Evolutionary conservation across 768 basidiomycete genomes (phyloP), one percentile per base, ranked within the genome.

Genomic region (Filobasidium floriforme): DNA sequence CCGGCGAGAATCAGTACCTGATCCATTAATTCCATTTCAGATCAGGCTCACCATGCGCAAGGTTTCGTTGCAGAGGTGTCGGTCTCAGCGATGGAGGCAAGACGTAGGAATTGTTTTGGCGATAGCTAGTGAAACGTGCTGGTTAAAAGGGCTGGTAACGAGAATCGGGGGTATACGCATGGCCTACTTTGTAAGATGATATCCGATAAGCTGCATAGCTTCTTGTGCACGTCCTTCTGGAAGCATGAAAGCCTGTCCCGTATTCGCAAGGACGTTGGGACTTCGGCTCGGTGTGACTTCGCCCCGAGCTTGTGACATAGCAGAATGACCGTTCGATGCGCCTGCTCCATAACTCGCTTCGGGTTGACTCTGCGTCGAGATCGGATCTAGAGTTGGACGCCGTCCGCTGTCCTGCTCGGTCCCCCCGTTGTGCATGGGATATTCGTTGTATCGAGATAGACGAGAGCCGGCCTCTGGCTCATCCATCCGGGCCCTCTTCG

Each of bases 21-120:
- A 37, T 37, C 9, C 32, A 9, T 37, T 37, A 4, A 37, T 37
- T 37, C 4, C 9, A 37, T 37, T 9, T 9, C 32, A 9, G 32
- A 70, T 63, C 43, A 65, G 63, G 76, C 83, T 59, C 68, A 88
- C 89, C 89, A 74, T 96, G 92, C 54, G 91, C 88, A 41, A 96
- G 81, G 57, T 77, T 88, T 84, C 87, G 85, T 79, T 97, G 93
- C 14, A 92, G 86, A n/a, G 88, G 79, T 5, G 92, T 92, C 1
- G 92, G 91, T 6, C 89, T 85, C 57, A 97, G 80, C 14, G 90
- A 92, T 1, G 89, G 85, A 0, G 93, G 93, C 7, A 97, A 81
- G 73, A 88, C 89, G 75, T 97, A 97, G 12, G 85, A 83, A 49
- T 86, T 87, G 72, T 93, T 93, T 68, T 72, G 59, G 10, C 73